Base-by-base conservation (phyloP, 331 rosid genomes). In the Dryas integrifolia region DNA sequence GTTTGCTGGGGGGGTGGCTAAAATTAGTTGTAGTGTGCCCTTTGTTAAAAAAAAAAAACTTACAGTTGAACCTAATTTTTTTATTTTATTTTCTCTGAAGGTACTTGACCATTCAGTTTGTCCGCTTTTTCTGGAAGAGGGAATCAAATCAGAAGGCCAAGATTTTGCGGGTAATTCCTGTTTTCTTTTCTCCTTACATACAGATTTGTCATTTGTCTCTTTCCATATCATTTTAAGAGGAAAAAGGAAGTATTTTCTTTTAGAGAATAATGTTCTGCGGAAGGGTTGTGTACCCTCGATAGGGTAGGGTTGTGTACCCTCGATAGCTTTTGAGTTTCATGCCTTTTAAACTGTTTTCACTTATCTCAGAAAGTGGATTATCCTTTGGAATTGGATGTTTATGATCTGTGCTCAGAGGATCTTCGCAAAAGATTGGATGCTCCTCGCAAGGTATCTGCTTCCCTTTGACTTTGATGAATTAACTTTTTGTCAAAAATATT, bases 71-170 rank as follows among this genome's bases (percentile, higher is more conserved):
- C 46, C 12, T 24, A 64, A 50, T 14, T 44, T 53, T 26, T 6
- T 4, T 35, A 40, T 39, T 14, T 9, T 0, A 9, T 30, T 82
- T 72, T 78, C 47, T 73, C 59, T 61, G 41, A 73, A 95, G 99
- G 90, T 95, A 92, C 82, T 76, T 95, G 88, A 95, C 99, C 12
- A 57, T 95, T 87, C 99, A 95, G 81, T 95, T 95, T 73, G 99
- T 92, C 52, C 97, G 98, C 59, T 95, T 95, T 82, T 95, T 95
- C 88, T 95, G 99, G 99, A 95, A 95, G 90, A 89, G 99, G 82
- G 99, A 95, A 77, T 90, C 98, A 50, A 92, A 92, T 79, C 98
- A 95, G 66, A 95, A 95, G 86, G 99, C 99, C 77, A 95, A 95
- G 87, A 95, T 95, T 86, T 87, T 95, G 82, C 85, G 99, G 86